Base-by-base conservation (phyloP, 163 green algal species). In the Scenedesmus sp. region DNA sequence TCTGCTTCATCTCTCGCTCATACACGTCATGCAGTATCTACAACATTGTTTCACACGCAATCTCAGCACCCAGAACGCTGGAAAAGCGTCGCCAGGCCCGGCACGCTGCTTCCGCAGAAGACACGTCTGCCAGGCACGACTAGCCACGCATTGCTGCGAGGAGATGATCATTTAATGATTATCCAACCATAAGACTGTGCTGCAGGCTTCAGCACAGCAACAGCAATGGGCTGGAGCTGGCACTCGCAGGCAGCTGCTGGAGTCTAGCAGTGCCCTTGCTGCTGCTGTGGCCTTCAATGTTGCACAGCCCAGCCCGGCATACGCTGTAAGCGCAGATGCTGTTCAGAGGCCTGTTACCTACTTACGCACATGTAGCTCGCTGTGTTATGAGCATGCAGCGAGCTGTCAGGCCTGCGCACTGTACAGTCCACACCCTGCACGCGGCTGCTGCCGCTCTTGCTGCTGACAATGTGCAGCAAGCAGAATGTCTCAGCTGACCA, bases 201-300 rank as follows among this genome's bases (percentile, higher is more conserved):
- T 76, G 30, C 65, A 76, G 65, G 65, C 65, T 20, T 76, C 65
- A 42, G 7, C 7, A 40, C 30, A 76, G 65, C 65, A 76, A 18
- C 65, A 76, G 30, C 65, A 40, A 76, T 40, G 30, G 30, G 7
- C 33, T 81, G 72, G 72, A n/a, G 72, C 35, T n/a, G 65, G 37
- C 30, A n/a, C 65, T 40, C 81, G 81, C 44, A 86, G 81, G 35
- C 44, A 86, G 46, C 81, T 86, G 81, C 81, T 86, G 49, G 44
- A 70, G 81, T 46, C 44, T 13, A 86, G 81, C 46, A 86, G 44
- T 59, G 49, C 35, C 13, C 81, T 86, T 35, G 81, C 81, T 42
- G 46, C 81, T 49, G 81, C n/a, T 56, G 24, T 73, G 30, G 33
- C 49, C 16, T 20, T 86, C 33, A 76, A 30, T 30, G 18, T 76